Conservation (phyloP, 2,329 filamentous ascomycete species). For the Sporothrix euskadiensis region DNA sequence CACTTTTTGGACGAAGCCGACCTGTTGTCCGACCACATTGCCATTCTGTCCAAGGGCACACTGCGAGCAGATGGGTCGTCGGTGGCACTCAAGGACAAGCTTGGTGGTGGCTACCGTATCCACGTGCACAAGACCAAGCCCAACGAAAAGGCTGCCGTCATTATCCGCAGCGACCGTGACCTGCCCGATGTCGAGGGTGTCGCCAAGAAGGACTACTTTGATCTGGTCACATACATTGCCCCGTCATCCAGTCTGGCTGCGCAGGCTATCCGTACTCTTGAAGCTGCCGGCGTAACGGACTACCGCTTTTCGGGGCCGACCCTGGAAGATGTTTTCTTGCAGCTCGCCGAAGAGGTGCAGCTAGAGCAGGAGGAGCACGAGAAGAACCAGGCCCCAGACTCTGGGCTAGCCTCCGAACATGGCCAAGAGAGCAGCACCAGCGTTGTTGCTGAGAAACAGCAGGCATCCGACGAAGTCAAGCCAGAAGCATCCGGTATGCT, state of each 20-base stretch:
- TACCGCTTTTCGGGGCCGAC: conserved; percentile 87
- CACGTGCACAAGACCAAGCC: conserved; percentile 62
- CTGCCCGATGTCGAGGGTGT: conserved; percentile 57
- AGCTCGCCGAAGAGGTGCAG: conserved; percentile 76
- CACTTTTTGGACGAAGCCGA: conserved; percentile 95
- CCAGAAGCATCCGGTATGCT: background rate
- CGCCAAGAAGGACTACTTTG: conserved; percentile 61
- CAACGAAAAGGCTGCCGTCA: conserved; percentile 47
- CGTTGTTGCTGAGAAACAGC: background rate
- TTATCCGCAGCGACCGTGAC: conserved; percentile 31
- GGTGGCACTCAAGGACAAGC: conserved; percentile 77
- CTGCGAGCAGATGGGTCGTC: conserved; percentile 81
- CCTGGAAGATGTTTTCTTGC: conserved; percentile 89
- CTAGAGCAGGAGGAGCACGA: conserved; percentile 45
- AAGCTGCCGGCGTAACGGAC: conserved; percentile 66
- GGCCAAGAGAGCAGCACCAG: background rate
- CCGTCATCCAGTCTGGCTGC: conserved; percentile 70
- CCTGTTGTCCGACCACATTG: conserved; percentile 83
- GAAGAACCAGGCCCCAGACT: background rate
- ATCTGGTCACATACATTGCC: conserved; percentile 72
- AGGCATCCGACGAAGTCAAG: background rate
- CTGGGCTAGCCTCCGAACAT: background rate
- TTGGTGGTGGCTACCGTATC: conserved; percentile 83
- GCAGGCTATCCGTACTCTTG: conserved; percentile 67
- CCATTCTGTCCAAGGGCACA: conserved; percentile 80